Conservation (phyloP, 306 rosid species). For the Prunus campanulata region DNA sequence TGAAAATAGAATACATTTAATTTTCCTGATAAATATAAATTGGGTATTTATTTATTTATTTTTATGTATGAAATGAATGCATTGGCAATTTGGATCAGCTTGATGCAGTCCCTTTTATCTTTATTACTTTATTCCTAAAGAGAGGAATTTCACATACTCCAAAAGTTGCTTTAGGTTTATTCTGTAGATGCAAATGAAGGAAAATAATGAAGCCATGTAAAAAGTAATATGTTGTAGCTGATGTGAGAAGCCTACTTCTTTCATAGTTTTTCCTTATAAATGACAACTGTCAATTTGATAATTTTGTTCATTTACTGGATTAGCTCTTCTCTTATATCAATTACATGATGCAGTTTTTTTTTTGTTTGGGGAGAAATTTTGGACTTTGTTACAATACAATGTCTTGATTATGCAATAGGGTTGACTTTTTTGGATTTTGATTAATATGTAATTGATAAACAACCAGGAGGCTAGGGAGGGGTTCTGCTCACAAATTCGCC, state of each 20-base stretch:
- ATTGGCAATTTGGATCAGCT: background rate
- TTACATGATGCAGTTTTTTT: background rate
- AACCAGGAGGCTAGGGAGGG: conserved; percentile 80
- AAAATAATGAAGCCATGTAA: background rate
- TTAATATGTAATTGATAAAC: conserved; percentile 17
- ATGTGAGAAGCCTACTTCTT: background rate
- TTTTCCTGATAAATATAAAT: background rate
- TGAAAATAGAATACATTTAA: background rate
- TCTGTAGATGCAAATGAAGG: background rate
- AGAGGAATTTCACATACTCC: background rate
- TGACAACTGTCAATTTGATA: background rate
- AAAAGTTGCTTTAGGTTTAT: background rate
- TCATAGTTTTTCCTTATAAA: background rate
- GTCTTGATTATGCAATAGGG: conserved; percentile 4
- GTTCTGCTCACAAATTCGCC: conserved; percentile 67
- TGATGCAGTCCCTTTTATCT: too few relatives aligned
- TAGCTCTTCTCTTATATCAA: background rate
- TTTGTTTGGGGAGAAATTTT: background rate
- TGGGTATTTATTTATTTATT: background rate
- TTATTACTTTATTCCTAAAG: background rate
- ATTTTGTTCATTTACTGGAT: background rate
- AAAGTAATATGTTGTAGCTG: background rate
- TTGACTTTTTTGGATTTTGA: conserved; percentile 9
- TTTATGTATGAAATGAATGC: background rate
- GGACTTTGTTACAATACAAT: background rate